phyloP scores from a whole-genome alignment of 176 grass and related monocot genomes.

The Zoysia pacifica region DNA sequence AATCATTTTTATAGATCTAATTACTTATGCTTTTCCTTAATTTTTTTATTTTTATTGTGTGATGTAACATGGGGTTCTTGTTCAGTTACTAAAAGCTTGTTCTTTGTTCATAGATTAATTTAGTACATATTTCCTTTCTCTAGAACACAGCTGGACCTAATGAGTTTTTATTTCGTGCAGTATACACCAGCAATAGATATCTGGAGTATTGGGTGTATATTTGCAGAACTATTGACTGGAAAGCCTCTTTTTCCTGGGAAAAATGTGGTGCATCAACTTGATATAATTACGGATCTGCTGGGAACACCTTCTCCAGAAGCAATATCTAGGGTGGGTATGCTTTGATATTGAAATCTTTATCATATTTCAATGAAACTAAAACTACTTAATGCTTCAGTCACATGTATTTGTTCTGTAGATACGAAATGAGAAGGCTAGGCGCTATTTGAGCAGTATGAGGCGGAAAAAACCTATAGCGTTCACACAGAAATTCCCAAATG shows the following conservation, averaged over 20 bases:
- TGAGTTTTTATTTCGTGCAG: constrained; percentile 45
- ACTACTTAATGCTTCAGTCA: constrained; percentile 20
- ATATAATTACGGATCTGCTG: constrained; percentile 94
- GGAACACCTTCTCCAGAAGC: constrained; percentile 84
- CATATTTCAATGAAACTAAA: background rate
- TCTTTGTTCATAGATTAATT: constrained; percentile 1
- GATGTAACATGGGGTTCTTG: constrained; percentile 1
- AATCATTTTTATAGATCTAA: background rate
- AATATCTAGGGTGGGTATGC: constrained; percentile 72
- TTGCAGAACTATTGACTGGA: constrained; percentile 86
- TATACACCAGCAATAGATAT: constrained; percentile 99
- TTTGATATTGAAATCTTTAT: constrained; percentile 16
- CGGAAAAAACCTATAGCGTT: constrained; percentile 76
- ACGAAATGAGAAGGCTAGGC: constrained; percentile 93
- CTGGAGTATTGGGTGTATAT: constrained; percentile 99
- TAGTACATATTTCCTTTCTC: background rate
- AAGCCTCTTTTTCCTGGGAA: constrained; percentile 97
- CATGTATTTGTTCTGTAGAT: constrained; percentile 50
- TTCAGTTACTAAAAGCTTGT: background rate
- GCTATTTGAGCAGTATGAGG: constrained; percentile 89
- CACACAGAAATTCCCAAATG: constrained; percentile 81
- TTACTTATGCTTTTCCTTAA: background rate
- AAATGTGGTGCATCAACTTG: constrained; percentile 95
- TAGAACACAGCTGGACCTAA: constrained; percentile 6
- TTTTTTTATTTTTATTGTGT: too few species aligned